Evolutionary conservation across 371 early-diverging fungal genomes (phyloP).

Genomic region (Rhizomucor pusillus): DNA sequence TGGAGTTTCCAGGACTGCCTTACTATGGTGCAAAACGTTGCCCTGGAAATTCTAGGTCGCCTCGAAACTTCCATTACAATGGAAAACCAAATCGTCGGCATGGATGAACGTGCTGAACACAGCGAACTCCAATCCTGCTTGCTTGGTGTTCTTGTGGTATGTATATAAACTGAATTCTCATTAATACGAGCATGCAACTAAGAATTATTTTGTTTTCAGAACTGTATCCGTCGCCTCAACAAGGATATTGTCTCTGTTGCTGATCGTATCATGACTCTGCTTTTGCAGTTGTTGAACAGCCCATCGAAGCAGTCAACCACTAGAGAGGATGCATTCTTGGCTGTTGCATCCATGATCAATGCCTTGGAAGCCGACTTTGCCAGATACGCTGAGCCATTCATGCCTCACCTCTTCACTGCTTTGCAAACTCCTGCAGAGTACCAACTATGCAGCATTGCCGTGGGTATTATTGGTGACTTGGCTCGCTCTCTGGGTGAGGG

Average conservation of each 20-base stretch:
- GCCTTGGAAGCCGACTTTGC: slow-evolving; percentile 75
- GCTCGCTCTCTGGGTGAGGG: slow-evolving; percentile 80
- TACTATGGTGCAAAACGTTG: slow-evolving; percentile 67
- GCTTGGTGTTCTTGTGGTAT: slow-evolving; percentile 75
- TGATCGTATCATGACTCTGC: slow-evolving; percentile 78
- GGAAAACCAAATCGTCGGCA: slow-evolving; percentile 57
- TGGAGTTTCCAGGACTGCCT: slow-evolving; percentile 60
- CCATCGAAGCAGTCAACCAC: slow-evolving; percentile 77
- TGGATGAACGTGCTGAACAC: slow-evolving; percentile 76
- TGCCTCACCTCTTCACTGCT: slow-evolving; percentile 76
- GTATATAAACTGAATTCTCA: not conserved
- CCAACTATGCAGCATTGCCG: slow-evolving; percentile 85
- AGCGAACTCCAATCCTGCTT: slow-evolving; percentile 88
- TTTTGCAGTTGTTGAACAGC: slow-evolving; percentile 65
- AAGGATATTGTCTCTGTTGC: slow-evolving; percentile 85
- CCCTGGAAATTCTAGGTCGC: slow-evolving; percentile 69
- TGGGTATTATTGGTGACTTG: slow-evolving; percentile 93
- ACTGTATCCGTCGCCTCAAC: slow-evolving; percentile 73
- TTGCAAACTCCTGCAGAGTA: slow-evolving; percentile 88
- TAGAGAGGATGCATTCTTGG: slow-evolving; percentile 87
- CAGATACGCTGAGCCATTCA: slow-evolving; percentile 83
- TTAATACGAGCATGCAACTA: not conserved
- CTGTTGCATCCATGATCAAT: slow-evolving; percentile 80
- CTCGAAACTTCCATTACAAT: slow-evolving; percentile 66
- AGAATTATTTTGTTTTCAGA: slow-evolving; percentile 21